Conservation (phyloP, 140 eudicot genomes). For the Artemisia princeps region DNA sequence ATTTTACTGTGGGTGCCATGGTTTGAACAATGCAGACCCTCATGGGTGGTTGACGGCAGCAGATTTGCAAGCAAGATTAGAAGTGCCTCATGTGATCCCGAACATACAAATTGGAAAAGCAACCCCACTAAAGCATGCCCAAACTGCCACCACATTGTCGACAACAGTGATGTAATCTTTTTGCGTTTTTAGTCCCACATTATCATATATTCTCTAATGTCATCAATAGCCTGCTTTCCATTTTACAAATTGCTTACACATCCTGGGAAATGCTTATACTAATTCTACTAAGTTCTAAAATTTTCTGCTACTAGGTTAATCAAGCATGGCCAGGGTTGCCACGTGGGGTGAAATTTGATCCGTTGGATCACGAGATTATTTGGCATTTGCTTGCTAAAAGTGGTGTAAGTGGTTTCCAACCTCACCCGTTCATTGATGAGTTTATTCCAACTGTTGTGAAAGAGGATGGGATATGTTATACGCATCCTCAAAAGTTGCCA, state of each 20-base stretch:
- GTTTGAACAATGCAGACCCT: constrained; percentile 49
- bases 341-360: constrained; percentile 89
- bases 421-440: constrained; percentile 81
- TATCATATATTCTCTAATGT: not conserved
- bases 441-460: constrained; percentile 77
- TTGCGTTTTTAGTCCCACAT: constrained; percentile 11
- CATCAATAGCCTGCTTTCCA: not conserved
- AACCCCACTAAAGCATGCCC: constrained; percentile 84
- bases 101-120: constrained; percentile 59
- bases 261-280: not conserved
- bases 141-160: constrained; percentile 57
- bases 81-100: constrained; percentile 63
- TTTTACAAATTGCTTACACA: not conserved
- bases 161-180: constrained; percentile 70
- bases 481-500: constrained; percentile 86
- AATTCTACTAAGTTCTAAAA: not conserved
- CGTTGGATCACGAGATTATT: constrained; percentile 74
- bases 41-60: constrained; percentile 86
- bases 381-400: constrained; percentile 83
- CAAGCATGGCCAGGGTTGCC: constrained; percentile 96
- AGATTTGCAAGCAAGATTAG: constrained; percentile 79
- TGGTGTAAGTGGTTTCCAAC: constrained; percentile 36
- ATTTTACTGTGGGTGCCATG: not conserved
- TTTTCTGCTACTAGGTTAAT: constrained; percentile 41
- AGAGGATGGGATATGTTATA: constrained; percentile 84